These are phyloP conservation scores for Phytophthora pisi DNA, from an alignment of 352 stramenopile species.

Conservation along the genomic window DNA sequence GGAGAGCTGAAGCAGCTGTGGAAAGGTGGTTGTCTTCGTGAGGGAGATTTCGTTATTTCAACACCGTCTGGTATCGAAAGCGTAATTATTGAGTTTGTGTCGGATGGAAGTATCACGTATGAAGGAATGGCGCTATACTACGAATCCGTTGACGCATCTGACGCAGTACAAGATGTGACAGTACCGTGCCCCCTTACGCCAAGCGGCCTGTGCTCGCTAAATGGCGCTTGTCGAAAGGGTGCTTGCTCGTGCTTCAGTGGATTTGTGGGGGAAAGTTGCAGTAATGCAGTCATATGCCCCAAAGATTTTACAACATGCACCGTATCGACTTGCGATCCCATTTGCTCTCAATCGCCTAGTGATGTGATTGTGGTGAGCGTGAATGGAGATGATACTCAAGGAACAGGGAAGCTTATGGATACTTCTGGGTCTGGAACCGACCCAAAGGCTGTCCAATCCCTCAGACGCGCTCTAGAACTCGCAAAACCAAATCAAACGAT, in stretches of 20 bases:
- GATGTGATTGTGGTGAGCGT: constrained; percentile 58
- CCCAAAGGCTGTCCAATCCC: constrained; percentile 55
- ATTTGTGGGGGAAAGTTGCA: constrained; percentile 68
- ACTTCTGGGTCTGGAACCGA: constrained; percentile 49
- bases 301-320: constrained; percentile 38
- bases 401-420: constrained; percentile 63
- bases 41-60: constrained; percentile 45
- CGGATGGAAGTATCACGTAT: constrained; percentile 51
- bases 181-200: constrained; percentile 47
- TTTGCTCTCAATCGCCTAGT: constrained; percentile 38
- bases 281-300: constrained; percentile 58
- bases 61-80: constrained; percentile 37
- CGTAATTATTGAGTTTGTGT: constrained; percentile 45
- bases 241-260: constrained; percentile 59
- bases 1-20: constrained; percentile 35
- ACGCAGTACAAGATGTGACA: constrained; percentile 2
- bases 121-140: constrained; percentile 54
- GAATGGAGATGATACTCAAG: constrained; percentile 54
- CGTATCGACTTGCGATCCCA: constrained; percentile 39
- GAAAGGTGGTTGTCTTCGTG: constrained; percentile 56
- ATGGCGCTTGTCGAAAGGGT: constrained; percentile 53
- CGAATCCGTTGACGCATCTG: constrained; percentile 21
- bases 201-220: constrained; percentile 45
- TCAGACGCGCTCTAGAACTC: constrained; percentile 49
- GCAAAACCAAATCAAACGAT: constrained; percentile 41